phyloP scores from a whole-genome alignment of 2,329 filamentous ascomycete genomes.

The Pyrenochaeta sp. region DNA sequence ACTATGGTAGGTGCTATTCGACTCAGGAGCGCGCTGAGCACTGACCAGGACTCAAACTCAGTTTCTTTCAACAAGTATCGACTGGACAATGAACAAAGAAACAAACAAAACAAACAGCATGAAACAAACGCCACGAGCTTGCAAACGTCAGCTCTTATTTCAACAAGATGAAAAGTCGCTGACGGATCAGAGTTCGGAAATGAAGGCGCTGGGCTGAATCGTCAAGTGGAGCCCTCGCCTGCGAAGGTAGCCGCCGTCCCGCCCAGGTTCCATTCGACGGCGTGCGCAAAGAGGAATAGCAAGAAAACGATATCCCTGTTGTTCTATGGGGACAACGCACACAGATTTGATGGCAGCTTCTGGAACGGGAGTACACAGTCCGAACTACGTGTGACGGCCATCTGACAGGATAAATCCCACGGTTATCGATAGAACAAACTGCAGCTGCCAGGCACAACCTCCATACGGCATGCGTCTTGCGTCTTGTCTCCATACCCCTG shows the following conservation, averaged over 20 bases:
- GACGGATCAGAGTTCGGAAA: constrained; percentile 4
- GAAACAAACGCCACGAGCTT: constrained; percentile 8
- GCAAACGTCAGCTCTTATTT: constrained; percentile 11
- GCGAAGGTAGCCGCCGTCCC: background rate
- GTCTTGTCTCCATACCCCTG: constrained; percentile 18
- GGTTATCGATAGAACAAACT: constrained; percentile 5
- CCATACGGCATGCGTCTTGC: constrained; percentile 10
- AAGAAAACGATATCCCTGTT: background rate
- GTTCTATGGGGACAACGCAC: background rate
- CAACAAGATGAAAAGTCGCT: constrained; percentile 1
- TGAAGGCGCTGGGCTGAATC: constrained; percentile 2
- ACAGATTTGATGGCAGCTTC: background rate
- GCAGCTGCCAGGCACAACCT: constrained; percentile 5
- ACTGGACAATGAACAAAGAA: constrained; percentile 3
- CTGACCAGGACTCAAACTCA: constrained; percentile 4
- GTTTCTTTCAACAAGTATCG: background rate
- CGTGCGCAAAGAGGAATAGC: background rate
- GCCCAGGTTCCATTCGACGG: background rate
- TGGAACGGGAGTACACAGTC: background rate
- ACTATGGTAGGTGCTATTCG: background rate
- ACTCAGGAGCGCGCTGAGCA: background rate
- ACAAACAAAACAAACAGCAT: constrained; percentile 1
- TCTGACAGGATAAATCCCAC: constrained; percentile 9
- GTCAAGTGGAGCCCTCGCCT: constrained; percentile 4
- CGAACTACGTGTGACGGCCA: constrained; percentile 1